Percentiles rank a stretch among this genome's conserved stretches.
These are phyloP conservation scores for Orbilia javanica DNA, from an alignment of 2,329 filamentous ascomycete genomes.

Conservation along the genomic window DNA sequence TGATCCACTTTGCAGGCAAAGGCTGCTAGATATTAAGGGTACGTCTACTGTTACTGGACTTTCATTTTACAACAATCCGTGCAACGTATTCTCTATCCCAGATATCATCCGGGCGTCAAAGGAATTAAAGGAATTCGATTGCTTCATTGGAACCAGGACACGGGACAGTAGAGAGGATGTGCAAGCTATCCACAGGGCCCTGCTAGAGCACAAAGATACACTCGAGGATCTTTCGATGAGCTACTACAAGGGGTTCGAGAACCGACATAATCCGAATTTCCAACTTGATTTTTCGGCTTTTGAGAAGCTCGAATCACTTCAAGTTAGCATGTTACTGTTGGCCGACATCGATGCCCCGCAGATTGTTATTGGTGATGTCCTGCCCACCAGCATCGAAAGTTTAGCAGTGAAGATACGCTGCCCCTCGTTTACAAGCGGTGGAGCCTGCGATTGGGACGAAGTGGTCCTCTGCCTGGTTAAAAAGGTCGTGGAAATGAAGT, in stretches of 20 bases:
- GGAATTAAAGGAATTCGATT: conserved; percentile 19
- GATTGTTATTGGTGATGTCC: conserved; percentile 18
- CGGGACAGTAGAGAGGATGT: conserved; percentile 6
- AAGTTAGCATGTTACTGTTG: conserved; percentile 29
- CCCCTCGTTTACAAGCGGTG: neutral
- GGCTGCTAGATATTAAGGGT: neutral
- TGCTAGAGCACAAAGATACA: conserved; percentile 28
- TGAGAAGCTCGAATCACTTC: conserved; percentile 4
- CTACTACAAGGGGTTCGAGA: conserved; percentile 32
- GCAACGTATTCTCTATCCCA: conserved; percentile 11
- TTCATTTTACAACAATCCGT: conserved; percentile 30
- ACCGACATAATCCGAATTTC: conserved; percentile 20
- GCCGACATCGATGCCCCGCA: conserved; percentile 22
- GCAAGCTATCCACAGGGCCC: neutral
- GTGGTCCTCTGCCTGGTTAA: conserved; percentile 2
- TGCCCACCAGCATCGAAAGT: conserved; percentile 18
- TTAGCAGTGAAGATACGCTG: conserved; percentile 25
- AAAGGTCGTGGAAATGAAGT: neutral
- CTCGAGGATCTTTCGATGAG: conserved; percentile 28
- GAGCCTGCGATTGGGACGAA: conserved; percentile 22
- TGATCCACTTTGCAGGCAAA: conserved; percentile 19
- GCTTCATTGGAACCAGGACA: conserved; percentile 29
- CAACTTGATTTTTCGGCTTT: conserved; percentile 42
- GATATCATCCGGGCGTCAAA: conserved; percentile 32
- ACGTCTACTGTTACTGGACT: conserved; percentile 23